Conservation (phyloP, 2,329 filamentous ascomycete species). For the Phialophora chinensis region DNA sequence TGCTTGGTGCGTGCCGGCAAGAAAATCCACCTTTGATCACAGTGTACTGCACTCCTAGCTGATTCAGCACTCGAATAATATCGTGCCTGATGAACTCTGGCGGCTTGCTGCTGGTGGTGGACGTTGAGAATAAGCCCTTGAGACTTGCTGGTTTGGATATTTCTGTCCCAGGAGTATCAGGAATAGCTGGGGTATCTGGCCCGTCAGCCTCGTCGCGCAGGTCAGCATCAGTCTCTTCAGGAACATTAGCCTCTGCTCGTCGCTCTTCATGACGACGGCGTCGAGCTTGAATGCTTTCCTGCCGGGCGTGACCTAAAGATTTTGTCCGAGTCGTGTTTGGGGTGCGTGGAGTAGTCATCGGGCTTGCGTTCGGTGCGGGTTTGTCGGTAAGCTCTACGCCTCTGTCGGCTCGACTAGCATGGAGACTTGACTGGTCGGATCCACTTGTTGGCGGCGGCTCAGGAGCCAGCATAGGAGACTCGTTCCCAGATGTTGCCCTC, state of each 20-base stretch:
- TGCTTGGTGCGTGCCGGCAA: constrained; percentile 86
- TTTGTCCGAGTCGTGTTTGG: constrained; percentile 74
- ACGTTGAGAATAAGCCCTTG: constrained; percentile 96
- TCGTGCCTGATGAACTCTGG: constrained; percentile 84
- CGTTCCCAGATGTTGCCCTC: constrained; percentile 61
- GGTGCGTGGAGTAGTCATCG: constrained; percentile 60
- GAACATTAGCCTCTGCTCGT: constrained; percentile 73
- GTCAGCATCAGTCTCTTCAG: constrained; percentile 89
- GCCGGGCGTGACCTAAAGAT: constrained; percentile 84
- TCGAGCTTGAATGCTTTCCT: constrained; percentile 90
- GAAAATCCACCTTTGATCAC: constrained; percentile 95
- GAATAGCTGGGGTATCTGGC: constrained; percentile 53
- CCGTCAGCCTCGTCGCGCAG: constrained; percentile 62
- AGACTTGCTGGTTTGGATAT: constrained; percentile 88
- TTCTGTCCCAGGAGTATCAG: constrained; percentile 67
- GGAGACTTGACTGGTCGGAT: constrained; percentile 73
- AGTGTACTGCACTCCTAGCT: constrained; percentile 85
- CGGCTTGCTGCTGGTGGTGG: constrained; percentile 91
- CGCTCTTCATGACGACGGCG: constrained; percentile 73
- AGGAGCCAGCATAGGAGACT: constrained; percentile 56
- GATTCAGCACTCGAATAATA: constrained; percentile 85
- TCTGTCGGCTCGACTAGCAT: constrained; percentile 48
- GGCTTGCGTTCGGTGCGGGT: constrained; percentile 59
- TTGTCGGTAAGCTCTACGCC: constrained; percentile 53
- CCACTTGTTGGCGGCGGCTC: constrained; percentile 78